Percentiles rank a stretch among this genome's conserved stretches.
phyloP scores from a whole-genome alignment of 257 asterid species.

The Cynanchum wilfordii region DNA sequence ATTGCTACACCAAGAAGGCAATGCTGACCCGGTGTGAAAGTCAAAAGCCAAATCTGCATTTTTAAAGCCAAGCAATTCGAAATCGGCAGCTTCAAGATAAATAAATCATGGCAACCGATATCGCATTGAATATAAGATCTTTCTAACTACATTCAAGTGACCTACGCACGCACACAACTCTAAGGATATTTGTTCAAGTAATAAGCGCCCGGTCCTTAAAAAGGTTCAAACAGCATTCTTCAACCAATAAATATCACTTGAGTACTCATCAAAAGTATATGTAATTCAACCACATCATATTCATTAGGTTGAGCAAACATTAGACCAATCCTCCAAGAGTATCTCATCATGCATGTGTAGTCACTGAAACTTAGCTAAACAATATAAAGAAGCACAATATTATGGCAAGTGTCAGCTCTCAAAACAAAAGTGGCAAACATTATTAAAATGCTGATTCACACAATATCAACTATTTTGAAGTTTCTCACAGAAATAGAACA shows the following conservation, averaged over 20 bases:
- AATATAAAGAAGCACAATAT: conserved; percentile 6
- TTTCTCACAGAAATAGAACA: background rate
- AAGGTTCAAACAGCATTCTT: conserved; percentile 28
- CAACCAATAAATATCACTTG: conserved; percentile 31
- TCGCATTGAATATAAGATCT: conserved; percentile 62
- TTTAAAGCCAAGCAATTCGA: conserved; percentile 98
- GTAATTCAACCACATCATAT: conserved; percentile 15
- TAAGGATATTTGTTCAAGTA: conserved; percentile 25
- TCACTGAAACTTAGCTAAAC: conserved; percentile 8
- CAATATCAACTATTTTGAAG: background rate
- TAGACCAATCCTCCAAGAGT: background rate
- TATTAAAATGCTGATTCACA: background rate
- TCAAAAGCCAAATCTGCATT: conserved; percentile 98
- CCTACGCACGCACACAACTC: conserved; percentile 42
- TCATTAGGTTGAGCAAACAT: conserved; percentile 3
- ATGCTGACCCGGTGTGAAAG: conserved; percentile 84
- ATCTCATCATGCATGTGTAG: conserved; percentile 9
- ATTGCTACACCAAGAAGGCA: conserved; percentile 98
- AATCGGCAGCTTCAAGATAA: conserved; percentile 89
- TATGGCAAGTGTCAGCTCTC: background rate
- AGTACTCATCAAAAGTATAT: conserved; percentile 20
- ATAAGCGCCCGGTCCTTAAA: conserved; percentile 34
- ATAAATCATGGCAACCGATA: conserved; percentile 92
- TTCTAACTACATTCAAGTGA: conserved; percentile 67
- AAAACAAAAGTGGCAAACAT: background rate